A percentile compares a stretch with the other conserved stretches of the same genome.
Conservation (phyloP, 176 grass and related monocot species). For the Rhynchospora tenuis region DNA sequence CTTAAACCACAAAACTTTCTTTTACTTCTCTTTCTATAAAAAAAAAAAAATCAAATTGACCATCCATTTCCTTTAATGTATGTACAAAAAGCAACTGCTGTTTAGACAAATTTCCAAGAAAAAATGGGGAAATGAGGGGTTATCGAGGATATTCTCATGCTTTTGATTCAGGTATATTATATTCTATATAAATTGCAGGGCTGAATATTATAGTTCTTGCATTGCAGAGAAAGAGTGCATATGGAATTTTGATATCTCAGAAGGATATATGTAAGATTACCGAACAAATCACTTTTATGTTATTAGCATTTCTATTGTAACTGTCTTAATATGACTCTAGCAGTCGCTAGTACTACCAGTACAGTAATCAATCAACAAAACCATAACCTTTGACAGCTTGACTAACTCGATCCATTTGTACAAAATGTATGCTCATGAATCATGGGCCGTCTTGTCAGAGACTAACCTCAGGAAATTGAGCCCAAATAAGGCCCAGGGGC, state of each 20-base stretch:
- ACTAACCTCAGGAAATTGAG: slow-evolving; percentile 77
- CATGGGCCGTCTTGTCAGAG: background rate
- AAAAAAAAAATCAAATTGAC: too few species aligned
- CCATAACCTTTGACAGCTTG: background rate
- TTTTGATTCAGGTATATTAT: background rate
- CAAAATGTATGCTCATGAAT: background rate
- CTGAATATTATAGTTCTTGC: background rate
- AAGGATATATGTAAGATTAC: background rate
- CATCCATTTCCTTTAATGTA: background rate
- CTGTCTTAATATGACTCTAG: background rate
- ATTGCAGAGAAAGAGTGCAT: background rate
- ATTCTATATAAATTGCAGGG: background rate
- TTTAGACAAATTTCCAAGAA: background rate
- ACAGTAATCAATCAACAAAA: background rate
- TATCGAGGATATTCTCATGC: background rate
- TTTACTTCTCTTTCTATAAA: too few species aligned
- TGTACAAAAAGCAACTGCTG: background rate
- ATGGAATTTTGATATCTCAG: background rate
- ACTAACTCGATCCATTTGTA: background rate
- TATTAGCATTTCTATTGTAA: background rate
- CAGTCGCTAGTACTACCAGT: background rate
- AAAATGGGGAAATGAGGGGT: background rate
- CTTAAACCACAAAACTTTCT: too few species aligned
- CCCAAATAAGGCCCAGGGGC: slow-evolving; percentile 87
- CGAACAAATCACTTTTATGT: background rate